These are phyloP conservation scores for Lichtheimia hyalospora DNA, from an alignment of 371 early-diverging fungal species.

Conservation along the genomic window DNA sequence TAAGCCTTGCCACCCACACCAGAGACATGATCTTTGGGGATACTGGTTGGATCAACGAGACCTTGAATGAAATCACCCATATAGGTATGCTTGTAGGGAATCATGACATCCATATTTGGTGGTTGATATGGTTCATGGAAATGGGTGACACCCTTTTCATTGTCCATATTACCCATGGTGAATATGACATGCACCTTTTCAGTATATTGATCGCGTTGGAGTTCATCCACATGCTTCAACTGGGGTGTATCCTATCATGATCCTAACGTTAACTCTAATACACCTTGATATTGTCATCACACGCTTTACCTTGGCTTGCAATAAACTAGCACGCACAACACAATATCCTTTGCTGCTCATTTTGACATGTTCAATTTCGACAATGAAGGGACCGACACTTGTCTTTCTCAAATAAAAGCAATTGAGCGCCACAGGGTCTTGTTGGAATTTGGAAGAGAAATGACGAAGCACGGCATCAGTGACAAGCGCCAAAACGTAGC, in stretches of 20 bases:
- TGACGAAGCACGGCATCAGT: constrained; percentile 32
- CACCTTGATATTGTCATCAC: too few relatives aligned
- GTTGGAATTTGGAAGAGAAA: constrained; percentile 29
- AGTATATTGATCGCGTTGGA: constrained; percentile 22
- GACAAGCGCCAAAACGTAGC: constrained; percentile 36
- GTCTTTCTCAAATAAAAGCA: constrained; percentile 44
- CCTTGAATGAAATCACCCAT: constrained; percentile 28
- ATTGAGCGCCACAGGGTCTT: constrained; percentile 43
- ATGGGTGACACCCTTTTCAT: constrained; percentile 31
- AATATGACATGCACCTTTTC: constrained; percentile 34
- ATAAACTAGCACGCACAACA: constrained; percentile 24
- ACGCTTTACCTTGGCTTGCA: constrained; percentile 31
- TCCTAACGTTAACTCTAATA: too few relatives aligned
- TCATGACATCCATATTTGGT: constrained; percentile 18
- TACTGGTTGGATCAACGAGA: constrained; percentile 7
- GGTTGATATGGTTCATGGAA: constrained; percentile 20
- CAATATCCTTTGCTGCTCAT: constrained; percentile 43
- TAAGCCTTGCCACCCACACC: constrained; percentile 28
- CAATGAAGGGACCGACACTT: constrained; percentile 21
- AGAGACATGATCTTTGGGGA: background rate
- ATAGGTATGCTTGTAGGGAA: constrained; percentile 24
- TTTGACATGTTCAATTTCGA: constrained; percentile 40
- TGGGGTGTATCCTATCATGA: background rate
- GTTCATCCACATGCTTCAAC: constrained; percentile 12
- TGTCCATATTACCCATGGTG: constrained; percentile 47